These are phyloP conservation scores for Remersonia thermophila DNA, from an alignment of 2,329 filamentous ascomycete genomes.

Conservation along the genomic window DNA sequence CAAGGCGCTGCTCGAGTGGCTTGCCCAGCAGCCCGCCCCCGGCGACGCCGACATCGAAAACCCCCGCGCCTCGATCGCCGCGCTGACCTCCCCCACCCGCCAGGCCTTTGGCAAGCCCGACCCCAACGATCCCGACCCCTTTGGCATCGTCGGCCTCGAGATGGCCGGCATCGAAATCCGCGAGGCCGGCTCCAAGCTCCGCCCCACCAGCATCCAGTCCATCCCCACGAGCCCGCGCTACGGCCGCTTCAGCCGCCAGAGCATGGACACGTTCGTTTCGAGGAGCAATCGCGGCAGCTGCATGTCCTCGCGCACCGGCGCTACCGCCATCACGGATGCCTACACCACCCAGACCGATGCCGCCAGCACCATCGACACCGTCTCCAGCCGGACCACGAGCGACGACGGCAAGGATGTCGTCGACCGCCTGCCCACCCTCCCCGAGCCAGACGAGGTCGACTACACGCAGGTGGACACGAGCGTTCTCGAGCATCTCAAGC, in stretches of 20 bases:
- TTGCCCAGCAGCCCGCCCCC: constrained; percentile 57
- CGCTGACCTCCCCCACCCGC: constrained; percentile 22
- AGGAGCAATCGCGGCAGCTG: constrained; percentile 61
- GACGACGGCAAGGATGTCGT: constrained; percentile 35
- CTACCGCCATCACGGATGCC: constrained; percentile 58
- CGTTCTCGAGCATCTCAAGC: constrained; percentile 34
- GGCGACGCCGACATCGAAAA: constrained; percentile 54
- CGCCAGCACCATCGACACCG: constrained; percentile 41
- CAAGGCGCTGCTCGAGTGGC: constrained; percentile 47
- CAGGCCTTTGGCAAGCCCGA: constrained; percentile 66
- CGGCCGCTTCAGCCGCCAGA: constrained; percentile 48
- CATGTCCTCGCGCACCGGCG: constrained; percentile 58
- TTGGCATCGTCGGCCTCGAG: constrained; percentile 80
- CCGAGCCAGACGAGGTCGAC: constrained; percentile 40
- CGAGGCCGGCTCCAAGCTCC: constrained; percentile 67
- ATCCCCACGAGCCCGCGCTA: constrained; percentile 63
- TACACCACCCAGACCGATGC: constrained; percentile 47
- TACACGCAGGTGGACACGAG: constrained; percentile 47
- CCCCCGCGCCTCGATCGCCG: constrained; percentile 21
- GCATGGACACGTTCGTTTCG: constrained; percentile 50
- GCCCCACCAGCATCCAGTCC: constrained; percentile 64
- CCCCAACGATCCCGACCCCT: constrained; percentile 76
- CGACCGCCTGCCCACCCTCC: constrained; percentile 29
- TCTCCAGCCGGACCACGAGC: constrained; percentile 41
- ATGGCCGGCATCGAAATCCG: constrained; percentile 80